These are phyloP conservation scores for Globisporangium middletonii DNA, from an alignment of 352 stramenopile species.

Conservation along the genomic window DNA sequence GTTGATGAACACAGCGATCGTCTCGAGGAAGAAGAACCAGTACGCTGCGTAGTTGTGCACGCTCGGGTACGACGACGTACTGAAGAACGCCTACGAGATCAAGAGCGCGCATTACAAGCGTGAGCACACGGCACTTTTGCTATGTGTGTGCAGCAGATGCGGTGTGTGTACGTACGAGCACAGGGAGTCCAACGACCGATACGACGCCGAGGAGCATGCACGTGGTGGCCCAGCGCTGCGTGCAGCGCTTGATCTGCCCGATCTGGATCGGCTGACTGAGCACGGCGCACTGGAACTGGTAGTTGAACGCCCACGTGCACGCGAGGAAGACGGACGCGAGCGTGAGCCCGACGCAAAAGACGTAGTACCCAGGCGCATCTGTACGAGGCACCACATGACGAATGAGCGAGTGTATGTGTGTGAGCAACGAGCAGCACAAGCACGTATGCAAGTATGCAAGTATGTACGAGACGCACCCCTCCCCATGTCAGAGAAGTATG, in stretches of 20 bases:
- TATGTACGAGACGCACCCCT: slow-evolving; percentile 17
- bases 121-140: background rate
- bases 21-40: slow-evolving; percentile 66
- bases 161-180: slow-evolving; percentile 21
- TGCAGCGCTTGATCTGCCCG: slow-evolving; percentile 20
- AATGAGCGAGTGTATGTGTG: too few relatives aligned
- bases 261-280: slow-evolving; percentile 26
- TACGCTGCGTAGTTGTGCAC: slow-evolving; percentile 57
- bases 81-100: slow-evolving; percentile 43
- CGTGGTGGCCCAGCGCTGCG: slow-evolving; percentile 16
- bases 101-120: background rate
- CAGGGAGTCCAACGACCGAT: slow-evolving; percentile 45
- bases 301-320: slow-evolving; percentile 53
- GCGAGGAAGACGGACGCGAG: slow-evolving; percentile 34
- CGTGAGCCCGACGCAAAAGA: slow-evolving; percentile 50
- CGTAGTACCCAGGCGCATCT: slow-evolving; percentile 56
- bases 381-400: background rate
- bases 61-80: slow-evolving; percentile 43
- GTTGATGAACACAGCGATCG: slow-evolving; percentile 50
- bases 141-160: background rate
- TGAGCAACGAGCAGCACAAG: background rate
- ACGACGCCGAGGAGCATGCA: slow-evolving; percentile 25
- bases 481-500: slow-evolving; percentile 67
- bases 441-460: background rate
- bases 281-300: slow-evolving; percentile 39